phyloP scores from a whole-genome alignment of 495 filamentous ascomycete genomes.

The Pseudomonodictys pantanalensis region DNA sequence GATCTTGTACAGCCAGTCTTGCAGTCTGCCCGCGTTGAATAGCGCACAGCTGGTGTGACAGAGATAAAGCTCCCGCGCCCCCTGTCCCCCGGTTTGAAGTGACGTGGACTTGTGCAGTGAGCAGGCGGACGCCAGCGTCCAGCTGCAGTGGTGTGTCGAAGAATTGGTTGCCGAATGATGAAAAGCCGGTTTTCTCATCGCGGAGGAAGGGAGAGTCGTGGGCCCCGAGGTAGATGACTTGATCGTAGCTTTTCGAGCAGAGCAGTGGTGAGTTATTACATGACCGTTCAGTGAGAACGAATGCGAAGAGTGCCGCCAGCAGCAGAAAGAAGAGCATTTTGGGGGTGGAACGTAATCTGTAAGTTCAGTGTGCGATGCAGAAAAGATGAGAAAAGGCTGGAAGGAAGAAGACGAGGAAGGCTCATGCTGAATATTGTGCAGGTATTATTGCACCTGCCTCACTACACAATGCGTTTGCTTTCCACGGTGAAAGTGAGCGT shows the following conservation, averaged over 20 bases:
- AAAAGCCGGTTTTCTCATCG: slow-evolving; percentile 45
- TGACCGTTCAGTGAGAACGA: slow-evolving; percentile 5
- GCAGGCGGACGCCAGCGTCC: slow-evolving; percentile 38
- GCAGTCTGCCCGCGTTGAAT: slow-evolving; percentile 36
- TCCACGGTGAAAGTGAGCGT: too few species aligned
- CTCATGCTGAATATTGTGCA: too few species aligned
- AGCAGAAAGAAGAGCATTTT: slow-evolving; percentile 2
- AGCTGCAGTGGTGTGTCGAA: slow-evolving; percentile 39
- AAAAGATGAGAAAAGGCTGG: slow-evolving; percentile 14
- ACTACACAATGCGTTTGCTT: too few species aligned
- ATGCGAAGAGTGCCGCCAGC: neutral
- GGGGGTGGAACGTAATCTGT: slow-evolving; percentile 4
- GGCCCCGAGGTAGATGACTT: slow-evolving; percentile 61
- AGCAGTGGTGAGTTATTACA: slow-evolving; percentile 63
- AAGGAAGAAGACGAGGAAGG: too few species aligned
- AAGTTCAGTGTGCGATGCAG: slow-evolving; percentile 8
- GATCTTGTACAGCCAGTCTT: slow-evolving; percentile 36
- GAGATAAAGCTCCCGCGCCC: slow-evolving; percentile 29
- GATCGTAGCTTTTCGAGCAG: slow-evolving; percentile 57
- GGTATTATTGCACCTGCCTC: too few species aligned
- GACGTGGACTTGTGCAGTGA: slow-evolving; percentile 38
- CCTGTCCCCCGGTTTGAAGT: slow-evolving; percentile 45
- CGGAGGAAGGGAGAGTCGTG: slow-evolving; percentile 62
- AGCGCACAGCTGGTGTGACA: slow-evolving; percentile 40
- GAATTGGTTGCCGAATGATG: slow-evolving; percentile 39